Evolutionary conservation across 352 stramenopile species (phyloP), one percentile per base, ranked within the genome.

Genomic region (Globisporangium viniferum): DNA sequence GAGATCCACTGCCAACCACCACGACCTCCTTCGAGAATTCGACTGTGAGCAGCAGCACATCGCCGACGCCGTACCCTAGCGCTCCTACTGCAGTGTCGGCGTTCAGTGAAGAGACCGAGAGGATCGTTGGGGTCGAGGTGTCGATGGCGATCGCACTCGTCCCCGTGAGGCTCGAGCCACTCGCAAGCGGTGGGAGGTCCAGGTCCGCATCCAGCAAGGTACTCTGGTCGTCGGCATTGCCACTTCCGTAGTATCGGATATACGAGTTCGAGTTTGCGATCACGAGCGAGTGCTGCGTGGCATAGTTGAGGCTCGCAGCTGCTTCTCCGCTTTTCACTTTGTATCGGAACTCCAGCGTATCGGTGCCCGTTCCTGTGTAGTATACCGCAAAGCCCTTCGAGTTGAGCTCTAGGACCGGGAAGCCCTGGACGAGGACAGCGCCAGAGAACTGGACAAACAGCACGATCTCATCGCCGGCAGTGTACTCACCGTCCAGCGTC

Each of bases 41-140:
- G 20, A 94, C 84, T 3, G 80, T 69, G 27, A 96, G 72, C 22
- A 92, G 76, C 24, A 96, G 68, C 9, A 90, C 76, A 48, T 94
- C 86, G 2, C 87, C 89, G 8, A 87, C 63, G 3, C 84, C 87
- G 56, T 92, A 95, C 0, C 75, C 80, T 29, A 67, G 49, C 0
- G 56, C 78, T 7, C 72, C 73, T 27, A n/a, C 33, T 12, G 53
- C 59, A 3, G 74, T 83, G 60, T 86, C 59, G 1, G 63, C 18
- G 44, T 80, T 75, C 49, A 66, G 80, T 0, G 86, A 90, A 1
- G 76, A 79, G 3, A 94, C 72, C 10, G 73, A 72, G 0, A 82
- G 24, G 22, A 94, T 71, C 0, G 44, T 73, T 15, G 84, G 81
- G 8, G 53, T 8, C 0, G 70, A 64, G 0, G 81, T 89, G 41